phyloP scores from a whole-genome alignment of 495 filamentous ascomycete species.

The Endocarpon pusillum region DNA sequence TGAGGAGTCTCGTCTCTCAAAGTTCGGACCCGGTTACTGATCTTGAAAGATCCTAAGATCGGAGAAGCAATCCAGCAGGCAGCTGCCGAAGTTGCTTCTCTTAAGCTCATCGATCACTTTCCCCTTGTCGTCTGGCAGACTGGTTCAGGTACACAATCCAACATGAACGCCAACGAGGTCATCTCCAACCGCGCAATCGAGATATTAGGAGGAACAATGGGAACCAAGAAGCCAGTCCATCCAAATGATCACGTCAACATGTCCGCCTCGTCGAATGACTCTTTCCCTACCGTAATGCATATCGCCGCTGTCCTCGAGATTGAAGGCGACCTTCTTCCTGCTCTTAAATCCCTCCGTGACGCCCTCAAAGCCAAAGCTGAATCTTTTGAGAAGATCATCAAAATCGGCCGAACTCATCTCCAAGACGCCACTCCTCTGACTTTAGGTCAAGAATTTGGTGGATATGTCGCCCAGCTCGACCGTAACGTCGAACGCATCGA shows the following conservation, averaged over 20 bases:
- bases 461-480: slow-evolving; percentile 88
- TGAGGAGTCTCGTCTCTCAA: slow-evolving; percentile 32
- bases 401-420: slow-evolving; percentile 95
- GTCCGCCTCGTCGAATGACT: slow-evolving; percentile 96
- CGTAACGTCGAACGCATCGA: slow-evolving; percentile 79
- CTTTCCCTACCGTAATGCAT: slow-evolving; percentile 99
- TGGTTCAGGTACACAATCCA: slow-evolving; percentile 94
- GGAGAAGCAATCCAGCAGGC: slow-evolving; percentile 90
- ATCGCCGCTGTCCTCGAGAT: slow-evolving; percentile 93
- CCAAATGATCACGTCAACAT: slow-evolving; percentile 99
- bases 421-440: slow-evolving; percentile 96
- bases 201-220: slow-evolving; percentile 86
- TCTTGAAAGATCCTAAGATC: slow-evolving; percentile 55
- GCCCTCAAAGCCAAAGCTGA: slow-evolving; percentile 82
- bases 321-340: slow-evolving; percentile 66
- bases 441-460: slow-evolving; percentile 93
- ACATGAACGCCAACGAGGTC: slow-evolving; percentile 99
- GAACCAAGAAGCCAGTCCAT: slow-evolving; percentile 93
- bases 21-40: slow-evolving; percentile 6
- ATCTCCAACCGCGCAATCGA: slow-evolving; percentile 99
- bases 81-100: slow-evolving; percentile 77
- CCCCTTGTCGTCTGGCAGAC: slow-evolving; percentile 99
- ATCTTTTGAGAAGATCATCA: slow-evolving; percentile 82
- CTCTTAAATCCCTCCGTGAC: slow-evolving; percentile 61
- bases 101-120: slow-evolving; percentile 95